Conservation (phyloP, 768 basidiomycete species). For the Tylopilus felleus region DNA sequence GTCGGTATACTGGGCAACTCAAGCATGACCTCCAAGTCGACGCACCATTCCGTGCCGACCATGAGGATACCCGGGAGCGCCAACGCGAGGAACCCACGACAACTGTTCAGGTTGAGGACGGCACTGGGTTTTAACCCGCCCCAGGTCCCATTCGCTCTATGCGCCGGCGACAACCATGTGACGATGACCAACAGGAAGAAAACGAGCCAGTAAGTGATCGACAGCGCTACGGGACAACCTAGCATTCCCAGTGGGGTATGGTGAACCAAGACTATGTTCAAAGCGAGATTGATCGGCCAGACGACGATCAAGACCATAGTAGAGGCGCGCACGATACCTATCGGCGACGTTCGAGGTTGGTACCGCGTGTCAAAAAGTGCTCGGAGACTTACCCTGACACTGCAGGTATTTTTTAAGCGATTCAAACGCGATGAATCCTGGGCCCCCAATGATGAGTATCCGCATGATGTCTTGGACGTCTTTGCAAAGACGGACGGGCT, state of each 20-base stretch:
- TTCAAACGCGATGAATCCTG: slow-evolving; percentile 74
- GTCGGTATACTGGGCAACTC: neutral
- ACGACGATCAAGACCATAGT: slow-evolving; percentile 61
- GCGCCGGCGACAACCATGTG: slow-evolving; percentile 49
- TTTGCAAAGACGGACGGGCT: slow-evolving; percentile 51
- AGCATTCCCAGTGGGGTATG: slow-evolving; percentile 58
- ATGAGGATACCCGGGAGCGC: slow-evolving; percentile 77
- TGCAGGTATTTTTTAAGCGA: slow-evolving; percentile 77
- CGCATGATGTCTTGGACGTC: slow-evolving; percentile 67
- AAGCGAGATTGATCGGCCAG: slow-evolving; percentile 60
- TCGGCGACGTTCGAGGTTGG: neutral
- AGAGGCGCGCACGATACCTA: slow-evolving; percentile 74
- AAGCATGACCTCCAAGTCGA: neutral
- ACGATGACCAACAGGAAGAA: slow-evolving; percentile 52
- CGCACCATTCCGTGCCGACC: slow-evolving; percentile 79
- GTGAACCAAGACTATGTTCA: slow-evolving; percentile 64
- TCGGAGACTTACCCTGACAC: slow-evolving; percentile 56
- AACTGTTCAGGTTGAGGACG: slow-evolving; percentile 48
- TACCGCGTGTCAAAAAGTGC: neutral
- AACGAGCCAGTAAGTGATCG: slow-evolving; percentile 67
- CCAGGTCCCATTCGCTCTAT: slow-evolving; percentile 61
- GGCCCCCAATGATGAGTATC: slow-evolving; percentile 59
- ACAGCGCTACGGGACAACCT: slow-evolving; percentile 65
- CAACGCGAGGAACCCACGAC: slow-evolving; percentile 56
- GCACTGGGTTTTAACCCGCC: slow-evolving; percentile 48